Base-by-base conservation (phyloP, 257 asterid species). In the Solanum paucissectum region DNA sequence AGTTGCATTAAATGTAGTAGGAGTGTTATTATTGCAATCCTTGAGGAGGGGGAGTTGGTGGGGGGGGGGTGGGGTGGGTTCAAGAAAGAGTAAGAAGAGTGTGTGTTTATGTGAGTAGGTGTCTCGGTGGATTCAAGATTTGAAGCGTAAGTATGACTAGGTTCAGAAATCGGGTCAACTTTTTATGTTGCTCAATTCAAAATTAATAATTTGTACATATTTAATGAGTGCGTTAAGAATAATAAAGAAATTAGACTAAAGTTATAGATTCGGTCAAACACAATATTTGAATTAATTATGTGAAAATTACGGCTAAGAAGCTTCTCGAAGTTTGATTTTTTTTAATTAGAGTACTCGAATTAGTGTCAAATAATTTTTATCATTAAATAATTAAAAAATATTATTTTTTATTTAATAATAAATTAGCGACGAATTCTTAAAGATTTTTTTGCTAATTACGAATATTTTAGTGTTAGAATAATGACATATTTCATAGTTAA, bases 1-100 rank as follows among this genome's bases (percentile, higher is more conserved):
- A 40, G 75, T 42, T 34, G 87, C 89, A 83, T 88, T 88, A 49
- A 88, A 68, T 83, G 89, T 85, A 86, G 87, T 86, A 64, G 38
- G 36, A 72, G 16, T 32, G 84, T 84, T 84, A 58, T 29, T 83
- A 52, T 83, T 36, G 46, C 71, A 60, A 37, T 18, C 33, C n/a
- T 14, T n/a, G 87, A 68, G 62, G 55, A 13, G 37, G 36, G 74
- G 10, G 20, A n/a, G 74, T 12, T n/a, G 5, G 3, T 2, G 81
- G 12, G 2, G 76, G 6, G 40, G 34, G 52, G 21, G 34, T 5
- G 3, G 4, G 81, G 27, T 1, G 76, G 12, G 40, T 14, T 72
- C 79, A 16, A 72, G 49, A 36, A 74, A 73, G 16, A 34, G 27
- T 73, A 34, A 72, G 25, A 21, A 20, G 46, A 36, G 82, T 20